Evolutionary conservation across 176 grass and related monocot species (phyloP), one percentile per base, ranked within the genome.

Genomic region (Rhipidocladum racemiflorum): DNA sequence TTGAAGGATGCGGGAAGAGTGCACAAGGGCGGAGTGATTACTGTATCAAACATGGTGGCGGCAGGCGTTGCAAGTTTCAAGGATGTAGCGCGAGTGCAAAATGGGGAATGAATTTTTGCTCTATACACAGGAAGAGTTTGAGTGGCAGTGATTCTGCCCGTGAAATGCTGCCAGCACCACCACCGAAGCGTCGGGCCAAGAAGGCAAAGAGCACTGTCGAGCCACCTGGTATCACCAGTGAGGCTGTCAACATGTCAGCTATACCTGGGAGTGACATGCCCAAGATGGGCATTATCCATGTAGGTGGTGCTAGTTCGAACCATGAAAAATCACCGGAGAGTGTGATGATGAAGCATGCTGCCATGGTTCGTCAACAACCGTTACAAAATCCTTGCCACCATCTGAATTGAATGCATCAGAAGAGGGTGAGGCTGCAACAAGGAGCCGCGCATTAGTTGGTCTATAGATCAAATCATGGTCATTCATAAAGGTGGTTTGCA

Each of bases 11-110:
- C 3, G 67, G 66, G 30, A 88, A 88, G 56, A 88, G 86, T 46
- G 86, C 86, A 49, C 86, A 88, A 71, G 86, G 86, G 9, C 44
- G 80, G 54, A 88, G 65, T 44, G 80, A 88, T 38, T 69, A 46
- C 66, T 88, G 86, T 23, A 88, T 83, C 21, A 83, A 76, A 12
- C 86, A 88, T 83, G 86, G 86, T 46, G 86, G 86, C 0, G 86
- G 86, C 36, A 78, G 68, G 11, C 75, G 86, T 21, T 88, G 86
- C 66, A 81, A 81, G 78, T 81, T 75, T 35, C 14, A 75, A 48
- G 85, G 85, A 15, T 87, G 85, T 44, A 75, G 38, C n/a, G 36
- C 70, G 15, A 87, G 85, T 10, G 78, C 78, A 68, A 87, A 87
- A 60, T 87, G 85, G 85, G 85, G 85, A 39, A 75, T 49, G 21